Evolutionary conservation across 345 rosid genomes (phyloP).

Genomic region (Salix exigua): DNA sequence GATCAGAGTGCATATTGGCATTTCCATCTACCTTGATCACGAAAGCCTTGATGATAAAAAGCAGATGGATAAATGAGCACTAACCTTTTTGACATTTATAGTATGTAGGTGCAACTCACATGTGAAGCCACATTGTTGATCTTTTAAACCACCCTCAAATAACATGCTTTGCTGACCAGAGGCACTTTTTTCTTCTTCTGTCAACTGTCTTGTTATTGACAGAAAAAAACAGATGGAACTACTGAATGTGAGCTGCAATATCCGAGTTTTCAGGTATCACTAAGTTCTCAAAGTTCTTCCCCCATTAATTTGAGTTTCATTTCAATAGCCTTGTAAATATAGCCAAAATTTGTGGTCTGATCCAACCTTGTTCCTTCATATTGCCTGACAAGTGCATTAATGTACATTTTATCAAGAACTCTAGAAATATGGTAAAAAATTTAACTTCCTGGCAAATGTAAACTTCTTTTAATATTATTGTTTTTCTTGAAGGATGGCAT

Average conservation of each 20-base stretch:
- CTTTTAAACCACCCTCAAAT: background rate
- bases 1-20: background rate
- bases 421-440: no score
- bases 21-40: background rate
- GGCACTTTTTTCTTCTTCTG: background rate
- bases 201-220: slow-evolving; percentile 21
- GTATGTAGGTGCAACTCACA: background rate
- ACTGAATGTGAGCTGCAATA: slow-evolving; percentile 52
- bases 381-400: background rate
- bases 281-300: background rate
- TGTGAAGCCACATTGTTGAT: background rate
- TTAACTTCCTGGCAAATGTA: background rate
- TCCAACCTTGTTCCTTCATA: background rate
- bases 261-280: slow-evolving; percentile 78
- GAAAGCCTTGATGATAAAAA: slow-evolving; percentile 1
- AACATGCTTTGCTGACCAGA: background rate
- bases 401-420: background rate
- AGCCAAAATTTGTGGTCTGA: background rate
- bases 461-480: background rate
- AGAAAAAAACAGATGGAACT: slow-evolving; percentile 66
- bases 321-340: no score
- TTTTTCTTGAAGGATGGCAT: background rate
- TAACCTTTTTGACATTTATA: background rate
- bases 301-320: background rate
- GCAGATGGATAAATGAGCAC: background rate